Conservation (phyloP, 257 asterid species). For the Przewalskia tangutica region DNA sequence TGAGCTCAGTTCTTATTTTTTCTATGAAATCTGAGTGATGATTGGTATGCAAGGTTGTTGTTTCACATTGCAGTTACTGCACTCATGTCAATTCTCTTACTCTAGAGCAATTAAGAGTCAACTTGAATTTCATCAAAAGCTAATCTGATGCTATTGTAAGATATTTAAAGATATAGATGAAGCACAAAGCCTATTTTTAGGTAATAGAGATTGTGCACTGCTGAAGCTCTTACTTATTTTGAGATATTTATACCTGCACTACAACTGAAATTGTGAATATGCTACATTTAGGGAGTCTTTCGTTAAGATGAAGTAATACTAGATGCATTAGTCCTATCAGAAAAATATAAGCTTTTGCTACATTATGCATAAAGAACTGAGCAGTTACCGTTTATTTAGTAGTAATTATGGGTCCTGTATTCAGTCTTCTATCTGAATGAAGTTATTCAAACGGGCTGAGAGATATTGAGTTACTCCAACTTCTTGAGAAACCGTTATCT, state of each 20-base stretch:
- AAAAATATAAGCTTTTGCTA: not conserved
- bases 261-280: not conserved
- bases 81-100: not conserved
- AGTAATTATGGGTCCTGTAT: not conserved
- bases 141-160: not conserved
- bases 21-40: not conserved
- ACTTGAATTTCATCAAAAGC: not conserved
- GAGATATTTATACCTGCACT: not conserved
- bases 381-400: not conserved
- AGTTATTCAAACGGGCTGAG: not conserved
- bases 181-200: not conserved
- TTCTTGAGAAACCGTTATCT: not conserved
- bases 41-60: not conserved
- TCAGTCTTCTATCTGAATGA: not conserved
- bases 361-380: not conserved
- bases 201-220: not conserved
- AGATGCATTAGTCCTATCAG: not conserved
- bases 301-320: not conserved
- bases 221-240: not conserved
- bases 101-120: not conserved
- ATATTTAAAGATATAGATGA: not conserved
- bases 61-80: not conserved
- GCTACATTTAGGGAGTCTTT: not conserved
- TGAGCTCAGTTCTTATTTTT: not conserved
- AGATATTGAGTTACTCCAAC: not conserved